phyloP scores from a whole-genome alignment of 208 protist genomes.

The Lotmaria passim region DNA sequence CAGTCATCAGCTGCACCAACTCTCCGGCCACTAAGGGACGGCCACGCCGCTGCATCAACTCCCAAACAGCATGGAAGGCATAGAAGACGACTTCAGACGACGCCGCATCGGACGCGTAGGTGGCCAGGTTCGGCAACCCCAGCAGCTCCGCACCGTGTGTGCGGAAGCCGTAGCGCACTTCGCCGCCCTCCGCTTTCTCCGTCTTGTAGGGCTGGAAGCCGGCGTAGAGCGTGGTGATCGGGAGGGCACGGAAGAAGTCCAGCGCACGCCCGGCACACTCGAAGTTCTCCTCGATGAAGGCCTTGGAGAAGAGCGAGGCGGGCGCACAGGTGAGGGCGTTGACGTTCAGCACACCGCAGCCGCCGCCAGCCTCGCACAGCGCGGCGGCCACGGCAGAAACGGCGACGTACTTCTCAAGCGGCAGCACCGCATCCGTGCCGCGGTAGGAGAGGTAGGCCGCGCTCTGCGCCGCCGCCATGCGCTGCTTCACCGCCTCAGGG shows the following conservation, averaged over 20 bases:
- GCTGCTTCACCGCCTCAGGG: conserved; percentile 17
- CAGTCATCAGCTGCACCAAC: conserved; percentile 7
- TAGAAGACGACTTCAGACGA: conserved; percentile 18
- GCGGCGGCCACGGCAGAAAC: conserved; percentile 28
- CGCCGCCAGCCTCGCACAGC: conserved; percentile 11
- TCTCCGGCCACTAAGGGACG: conserved; percentile 11
- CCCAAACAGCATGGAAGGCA: conserved; percentile 23
- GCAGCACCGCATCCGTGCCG: conserved; percentile 8
- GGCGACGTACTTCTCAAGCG: conserved; percentile 33
- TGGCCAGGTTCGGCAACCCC: conserved; percentile 25
- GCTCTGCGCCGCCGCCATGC: conserved; percentile 5
- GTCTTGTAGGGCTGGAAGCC: conserved; percentile 20
- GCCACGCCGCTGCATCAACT: conserved; percentile 10
- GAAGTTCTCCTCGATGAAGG: conserved; percentile 13
- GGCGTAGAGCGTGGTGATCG: conserved; percentile 24
- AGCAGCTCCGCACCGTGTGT: conserved; percentile 33
- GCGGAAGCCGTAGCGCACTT: conserved; percentile 23
- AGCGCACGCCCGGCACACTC: background rate
- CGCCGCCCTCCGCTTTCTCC: background rate
- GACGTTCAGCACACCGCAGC: conserved; percentile 32
- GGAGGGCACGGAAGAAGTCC: conserved; percentile 27
- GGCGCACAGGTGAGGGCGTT: conserved; percentile 19
- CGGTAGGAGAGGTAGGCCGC: conserved; percentile 30
- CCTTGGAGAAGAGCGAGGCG: conserved; percentile 14
- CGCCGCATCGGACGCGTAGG: conserved; percentile 11